Base-by-base conservation (phyloP, 2,329 filamentous ascomycete species). In the Diaporthe vaccinii region DNA sequence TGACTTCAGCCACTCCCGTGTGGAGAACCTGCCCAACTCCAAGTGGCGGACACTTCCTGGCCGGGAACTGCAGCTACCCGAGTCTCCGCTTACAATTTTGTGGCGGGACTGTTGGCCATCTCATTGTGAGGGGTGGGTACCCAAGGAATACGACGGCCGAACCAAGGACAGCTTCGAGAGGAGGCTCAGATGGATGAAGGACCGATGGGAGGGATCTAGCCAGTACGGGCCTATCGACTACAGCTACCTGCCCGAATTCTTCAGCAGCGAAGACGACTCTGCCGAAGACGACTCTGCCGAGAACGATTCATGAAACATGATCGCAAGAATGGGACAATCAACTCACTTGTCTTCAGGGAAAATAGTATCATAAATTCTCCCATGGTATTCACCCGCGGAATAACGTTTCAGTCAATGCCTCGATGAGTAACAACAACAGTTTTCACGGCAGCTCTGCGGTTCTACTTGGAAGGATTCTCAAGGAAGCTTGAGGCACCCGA, bases 1-100 rank as follows among this genome's bases (percentile, higher is more conserved):
- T 6, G 62, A 67, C 31, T 67, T 67, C 44, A 67, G 44, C 20
- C 62, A 67, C 41, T 51, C 44, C 25, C 44, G 44, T 15, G 62
- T 67, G 28, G 6, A 10, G 22, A 31, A 51, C 28, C 20, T 51
- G 1, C 44, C 44, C 44, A 15, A 67, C 25, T 65, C 59, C 17
- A 65, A 22, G 25, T 46, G 39, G n/a, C n/a, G n/a, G 8, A 31
- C 25, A 22, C 15, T 25, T 9, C 20, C 0, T 6, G 57, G 34
- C 34, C 2, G 6, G n/a, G 39, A 65, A 9, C 0, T 1, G 17
- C n/a, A 17, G 41, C 10, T 46, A 41, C 59, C 41, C 10, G 39
- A 46, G 25, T 65, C 59, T 22, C 59, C 59, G 3, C 22, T 65
- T 6, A 65, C 59, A 3, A 46, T 31, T 6, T 10, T 5, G 15